Base-by-base conservation (phyloP, 2,329 filamentous ascomycete species). In the Rasamsonia emersonii region DNA sequence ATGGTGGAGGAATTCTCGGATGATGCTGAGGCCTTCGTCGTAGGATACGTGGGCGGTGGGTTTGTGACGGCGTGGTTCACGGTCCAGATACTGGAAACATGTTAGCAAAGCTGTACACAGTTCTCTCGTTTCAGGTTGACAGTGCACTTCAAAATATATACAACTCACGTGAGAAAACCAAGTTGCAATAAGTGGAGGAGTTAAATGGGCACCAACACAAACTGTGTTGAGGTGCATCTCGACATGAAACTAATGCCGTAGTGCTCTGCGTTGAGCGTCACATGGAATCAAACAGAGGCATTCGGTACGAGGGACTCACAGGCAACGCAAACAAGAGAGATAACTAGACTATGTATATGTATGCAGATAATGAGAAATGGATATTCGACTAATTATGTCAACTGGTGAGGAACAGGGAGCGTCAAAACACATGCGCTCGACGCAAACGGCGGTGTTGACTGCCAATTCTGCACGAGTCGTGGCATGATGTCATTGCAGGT, bases 41-140 rank as follows among this genome's bases (percentile, higher is more conserved):
- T 98, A 98, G 32, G 86, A 88, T 35, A 98, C 77, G 56, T 93
- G 85, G 1, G 83, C 82, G 1, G 85, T 93, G 1, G 89, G 89
- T 41, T 88, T 88, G 43, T 88, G 69, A 40, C 72, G 77, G 18
- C 81, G 69, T 1, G 77, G 73, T 50, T 82, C 82, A 42, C 83
- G 79, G 50, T 93, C 82, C 39, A 93, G 67, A 59, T 91, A 95
- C 82, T 91, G 50, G 34, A 34, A 21, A 30, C 30, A 25, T 35
- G 35, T 42, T 15, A 39, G 38, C 26, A 21, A 25, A 34, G 25
- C 17, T 30, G 26, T 15, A 18, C 11, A 19, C 35, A 19, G n/a
- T n/a, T n/a, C n/a, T n/a, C n/a, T n/a, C n/a, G n/a, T n/a, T n/a
- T n/a, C n/a, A n/a, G n/a, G n/a, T n/a, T n/a, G n/a, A 20, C 31